Base-by-base conservation (phyloP, 2,329 filamentous ascomycete species). In the Xylaria sp. region DNA sequence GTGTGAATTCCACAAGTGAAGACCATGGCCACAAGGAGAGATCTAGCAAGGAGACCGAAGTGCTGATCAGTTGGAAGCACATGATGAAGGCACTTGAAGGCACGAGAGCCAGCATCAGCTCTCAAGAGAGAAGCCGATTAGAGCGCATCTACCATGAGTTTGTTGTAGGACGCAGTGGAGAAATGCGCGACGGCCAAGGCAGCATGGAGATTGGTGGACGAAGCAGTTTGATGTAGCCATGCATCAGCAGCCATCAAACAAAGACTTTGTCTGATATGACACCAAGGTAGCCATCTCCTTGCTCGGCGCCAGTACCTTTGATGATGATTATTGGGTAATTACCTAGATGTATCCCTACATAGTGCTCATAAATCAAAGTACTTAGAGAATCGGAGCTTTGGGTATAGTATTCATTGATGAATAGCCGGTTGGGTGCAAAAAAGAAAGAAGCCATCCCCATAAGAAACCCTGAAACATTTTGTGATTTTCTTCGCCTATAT, bases 101-200 rank as follows among this genome's bases (percentile, higher is more conserved):
- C 58, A 98, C 95, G 4, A 86, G 94, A 73, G 89, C 93, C 25
- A 97, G 93, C 80, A 97, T 98, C 74, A 93, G 92, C 77, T 84
- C 85, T 2, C 88, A 94, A 69, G 96, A 99, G 82, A 88, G 90
- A 75, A 85, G 83, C 70, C 85, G 95, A 69, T 81, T 99, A 73
- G 86, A 89, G 76, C 88, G 88, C 50, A 98, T 99, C 70, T 99
- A 99, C 79, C 85, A 87, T 18, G 96, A 99, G 82, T 99, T 99
- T 84, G 91, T 98, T 0, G 92, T 93, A 3, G 94, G 94, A 0
- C 87, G 96, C 74, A 97, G 94, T 80, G 96, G 96, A 8, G 94
- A 98, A 84, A 94, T 99, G 93, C 93, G 91, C 69, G 95, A 92
- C 80, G 96, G 96, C 1, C 93, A 98, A 81, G 94, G 92, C 0